Base-by-base conservation (phyloP, 495 filamentous ascomycete genomes). In the Penicillium samsonianum region DNA sequence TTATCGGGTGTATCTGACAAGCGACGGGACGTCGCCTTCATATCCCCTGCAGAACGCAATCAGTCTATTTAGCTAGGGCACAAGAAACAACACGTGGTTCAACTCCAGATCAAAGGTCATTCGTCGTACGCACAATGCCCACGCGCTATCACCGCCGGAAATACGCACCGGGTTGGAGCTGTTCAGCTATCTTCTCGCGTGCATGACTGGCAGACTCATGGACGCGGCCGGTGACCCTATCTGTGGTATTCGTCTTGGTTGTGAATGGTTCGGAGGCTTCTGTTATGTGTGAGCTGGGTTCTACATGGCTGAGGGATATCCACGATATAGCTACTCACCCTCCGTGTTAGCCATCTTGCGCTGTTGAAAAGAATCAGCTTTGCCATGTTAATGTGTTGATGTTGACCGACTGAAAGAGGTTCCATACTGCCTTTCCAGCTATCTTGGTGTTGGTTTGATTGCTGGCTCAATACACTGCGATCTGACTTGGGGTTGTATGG, bases 141-240 rank as follows among this genome's bases (percentile, higher is more conserved):
- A 38, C 9, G n/a, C 40, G 11, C 1, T 30, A 5, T 33, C 28
- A 42, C 20, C 12, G 14, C 31, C 19, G 38, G 17, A 46, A 46
- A 23, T 38, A 52, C 41, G 22, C 62, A 74, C 72, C 68, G 19
- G 66, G 70, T 52, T 72, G 65, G 37, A 72, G 56, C 5, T 50
- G 19, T 2, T 52, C 42, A n/a, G 64, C 50, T 12, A 72, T 56
- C 26, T 46, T 64, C 44, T 70, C 67, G n/a, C 55, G 57, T 11
- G 50, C 33, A 3, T 37, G 47, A 35, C 63, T 68, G 11, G 65
- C 67, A 11, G 69, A 67, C 41, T 69, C 54, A 14, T 44, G 46
- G 3, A 43, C 47, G 1, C 47, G 50, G 17, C 45, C 42, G 14
- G 55, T 38, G 31, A 47, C 59, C 8, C 41, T 62, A 30, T 67